Conservation (phyloP, 2,329 filamentous ascomycete species). For the Aspergillus vadensis region DNA sequence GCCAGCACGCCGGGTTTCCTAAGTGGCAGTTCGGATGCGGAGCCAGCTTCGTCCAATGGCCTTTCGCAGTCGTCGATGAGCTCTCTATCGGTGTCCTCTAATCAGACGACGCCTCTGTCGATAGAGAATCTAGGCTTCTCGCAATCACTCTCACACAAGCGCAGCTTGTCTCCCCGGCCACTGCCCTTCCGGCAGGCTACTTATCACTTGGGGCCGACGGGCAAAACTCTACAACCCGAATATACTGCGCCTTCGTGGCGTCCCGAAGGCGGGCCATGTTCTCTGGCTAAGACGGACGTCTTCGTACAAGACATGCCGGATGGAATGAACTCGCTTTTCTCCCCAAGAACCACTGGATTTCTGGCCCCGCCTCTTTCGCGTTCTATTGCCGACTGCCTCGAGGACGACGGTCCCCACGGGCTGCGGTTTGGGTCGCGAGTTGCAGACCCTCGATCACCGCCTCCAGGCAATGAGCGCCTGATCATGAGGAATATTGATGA, state of each 20-base stretch:
- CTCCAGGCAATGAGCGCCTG: slow-evolving; percentile 39
- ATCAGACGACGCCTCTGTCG: slow-evolving; percentile 29
- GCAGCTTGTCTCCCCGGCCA: slow-evolving; percentile 39
- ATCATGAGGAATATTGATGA: slow-evolving; percentile 51
- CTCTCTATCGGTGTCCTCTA: slow-evolving; percentile 29
- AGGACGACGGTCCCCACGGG: slow-evolving; percentile 14
- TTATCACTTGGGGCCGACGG: slow-evolving; percentile 11
- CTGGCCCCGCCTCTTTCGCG: slow-evolving; percentile 40
- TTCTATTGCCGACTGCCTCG: slow-evolving; percentile 33
- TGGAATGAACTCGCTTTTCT: slow-evolving; percentile 43
- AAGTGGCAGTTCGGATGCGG: slow-evolving; percentile 16
- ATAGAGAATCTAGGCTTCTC: slow-evolving; percentile 26
- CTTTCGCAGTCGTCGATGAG: slow-evolving; percentile 29
- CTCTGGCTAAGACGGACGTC: slow-evolving; percentile 38
- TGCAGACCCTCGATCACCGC: slow-evolving; percentile 45
- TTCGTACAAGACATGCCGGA: slow-evolving; percentile 43
- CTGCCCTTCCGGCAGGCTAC: slow-evolving; percentile 41
- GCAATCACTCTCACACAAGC: slow-evolving; percentile 33
- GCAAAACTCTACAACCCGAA: slow-evolving; percentile 23
- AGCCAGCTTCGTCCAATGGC: slow-evolving; percentile 21
- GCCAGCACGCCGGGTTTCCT: slow-evolving; percentile 14
- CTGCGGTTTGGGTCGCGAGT: slow-evolving; percentile 25
- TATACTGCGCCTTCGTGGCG: slow-evolving; percentile 21
- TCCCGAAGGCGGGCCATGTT: slow-evolving; percentile 29
- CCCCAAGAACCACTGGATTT: slow-evolving; percentile 49